phyloP scores from a whole-genome alignment of 257 asterid species.

The Solanum pimpinellifolium region DNA sequence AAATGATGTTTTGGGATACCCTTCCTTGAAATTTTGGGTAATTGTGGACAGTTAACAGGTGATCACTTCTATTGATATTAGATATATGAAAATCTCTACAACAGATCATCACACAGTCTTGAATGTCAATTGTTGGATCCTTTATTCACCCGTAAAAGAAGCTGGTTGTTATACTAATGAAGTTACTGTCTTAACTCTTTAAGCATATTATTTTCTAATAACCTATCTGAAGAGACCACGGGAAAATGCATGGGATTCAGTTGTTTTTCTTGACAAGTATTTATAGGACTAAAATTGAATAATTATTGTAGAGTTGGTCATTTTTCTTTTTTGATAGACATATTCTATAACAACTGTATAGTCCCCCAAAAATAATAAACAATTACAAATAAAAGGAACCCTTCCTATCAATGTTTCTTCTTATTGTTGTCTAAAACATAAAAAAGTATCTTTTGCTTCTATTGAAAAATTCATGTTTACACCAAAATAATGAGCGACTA shows the following conservation, averaged over 20 bases:
- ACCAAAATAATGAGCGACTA: neutral
- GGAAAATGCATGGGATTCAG: neutral
- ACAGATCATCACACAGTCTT: neutral
- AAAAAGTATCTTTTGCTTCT: neutral
- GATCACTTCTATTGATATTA: neutral
- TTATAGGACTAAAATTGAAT: neutral
- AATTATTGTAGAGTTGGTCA: neutral
- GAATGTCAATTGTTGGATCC: neutral
- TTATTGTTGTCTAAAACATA: neutral
- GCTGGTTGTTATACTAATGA: neutral
- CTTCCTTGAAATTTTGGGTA: neutral
- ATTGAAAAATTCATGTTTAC: neutral
- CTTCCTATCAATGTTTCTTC: neutral
- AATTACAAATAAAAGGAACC: neutral
- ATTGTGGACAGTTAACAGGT: neutral
- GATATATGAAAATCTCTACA: neutral
- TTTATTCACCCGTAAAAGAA: neutral
- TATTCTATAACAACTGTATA: neutral
- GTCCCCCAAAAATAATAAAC: neutral
- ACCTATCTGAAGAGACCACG: neutral
- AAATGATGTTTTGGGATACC: neutral
- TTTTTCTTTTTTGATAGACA: neutral
- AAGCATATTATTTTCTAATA: neutral
- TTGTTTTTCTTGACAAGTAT: neutral
- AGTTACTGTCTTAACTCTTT: neutral